phyloP scores from a whole-genome alignment of 192 early-diverging fungal genomes.

The Radiomyces spectabilis region DNA sequence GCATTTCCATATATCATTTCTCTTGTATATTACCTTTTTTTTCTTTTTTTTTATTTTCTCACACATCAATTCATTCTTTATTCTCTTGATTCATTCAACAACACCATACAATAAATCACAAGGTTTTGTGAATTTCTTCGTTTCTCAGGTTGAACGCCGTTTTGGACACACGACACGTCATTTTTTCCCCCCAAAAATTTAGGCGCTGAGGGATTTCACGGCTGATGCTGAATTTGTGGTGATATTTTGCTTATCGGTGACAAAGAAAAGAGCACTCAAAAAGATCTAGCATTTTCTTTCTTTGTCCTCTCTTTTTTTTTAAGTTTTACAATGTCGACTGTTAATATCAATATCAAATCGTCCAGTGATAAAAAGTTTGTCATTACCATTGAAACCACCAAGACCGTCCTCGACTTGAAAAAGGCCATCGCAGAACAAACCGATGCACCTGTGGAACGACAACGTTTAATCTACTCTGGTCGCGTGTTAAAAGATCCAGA shows the following conservation, averaged over 20 bases:
- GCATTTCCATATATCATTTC: neutral
- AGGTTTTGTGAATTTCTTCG: too few species aligned
- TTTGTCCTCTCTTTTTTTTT: conserved; percentile 1
- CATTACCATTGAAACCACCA: conserved; percentile 48
- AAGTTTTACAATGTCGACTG: conserved; percentile 38
- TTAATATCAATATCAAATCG: conserved; percentile 69
- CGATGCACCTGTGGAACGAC: conserved; percentile 58
- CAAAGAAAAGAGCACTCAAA: too few species aligned
- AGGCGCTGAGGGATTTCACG: too few species aligned
- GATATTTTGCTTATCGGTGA: too few species aligned
- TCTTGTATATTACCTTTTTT: neutral
- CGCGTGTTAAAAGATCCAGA: conserved; percentile 91
- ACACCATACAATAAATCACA: too few species aligned
- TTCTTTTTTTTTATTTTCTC: neutral
- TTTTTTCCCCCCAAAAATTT: too few species aligned
- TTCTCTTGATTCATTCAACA: too few species aligned
- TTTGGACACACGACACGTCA: too few species aligned
- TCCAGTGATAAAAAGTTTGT: conserved; percentile 66
- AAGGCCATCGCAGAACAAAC: conserved; percentile 56
- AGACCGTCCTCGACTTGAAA: conserved; percentile 74
- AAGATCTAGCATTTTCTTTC: too few species aligned
- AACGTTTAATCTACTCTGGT: conserved; percentile 91
- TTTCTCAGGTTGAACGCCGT: too few species aligned
- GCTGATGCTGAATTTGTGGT: too few species aligned
- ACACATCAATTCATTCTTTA: too few species aligned